Evolutionary conservation across 257 asterid species (phyloP), one percentile per base, ranked within the genome.

Genomic region (Lycium ferocissimum): DNA sequence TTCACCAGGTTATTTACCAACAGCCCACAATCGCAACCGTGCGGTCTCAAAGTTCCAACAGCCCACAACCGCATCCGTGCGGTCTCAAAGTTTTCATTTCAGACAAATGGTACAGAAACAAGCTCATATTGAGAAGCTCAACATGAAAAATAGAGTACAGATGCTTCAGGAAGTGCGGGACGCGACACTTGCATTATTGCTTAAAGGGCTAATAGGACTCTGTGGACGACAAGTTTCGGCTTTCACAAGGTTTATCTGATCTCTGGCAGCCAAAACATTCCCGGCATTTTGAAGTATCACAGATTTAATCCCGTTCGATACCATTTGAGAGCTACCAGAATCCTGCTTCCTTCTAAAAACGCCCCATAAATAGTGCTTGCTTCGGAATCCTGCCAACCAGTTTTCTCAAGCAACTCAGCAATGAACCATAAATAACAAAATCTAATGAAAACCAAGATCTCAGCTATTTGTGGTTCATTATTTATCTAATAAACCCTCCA

Each of bases 361-460:
- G 0, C 98, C 98, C 98, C 98, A 95, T 20, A 95, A 89, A 83
- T 91, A 95, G 81, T 88, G 89, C 79, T 92, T 90, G n/a, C 89
- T 87, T 62, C 84, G 89, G 79, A 91, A 95, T 87, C 89, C 97
- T 95, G 97, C 89, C 90, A 75, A 86, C 70, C 14, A 26, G 26
- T 18, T 47, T 71, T 22, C 37, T 65, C 83, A 62, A 88, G 72
- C 56, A 33, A 15, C 47, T 83, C 76, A 38, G 45, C 38, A 53
- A 58, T 10, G 20, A 67, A 20, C 18, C 35, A 3, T 26, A 47
- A 13, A 72, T 35, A 10, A 63, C 2, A 33, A 37, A 17, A 67
- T 66, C 43, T 66, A 35, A 33, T 56, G 61, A 5, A 69, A 69
- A 69, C 45, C 76, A 14, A 35, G 78, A 69, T 69, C 53, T 69